These are phyloP conservation scores for Casuarina cunninghamiana DNA, from an alignment of 306 rosid genomes.

Conservation along the genomic window DNA sequence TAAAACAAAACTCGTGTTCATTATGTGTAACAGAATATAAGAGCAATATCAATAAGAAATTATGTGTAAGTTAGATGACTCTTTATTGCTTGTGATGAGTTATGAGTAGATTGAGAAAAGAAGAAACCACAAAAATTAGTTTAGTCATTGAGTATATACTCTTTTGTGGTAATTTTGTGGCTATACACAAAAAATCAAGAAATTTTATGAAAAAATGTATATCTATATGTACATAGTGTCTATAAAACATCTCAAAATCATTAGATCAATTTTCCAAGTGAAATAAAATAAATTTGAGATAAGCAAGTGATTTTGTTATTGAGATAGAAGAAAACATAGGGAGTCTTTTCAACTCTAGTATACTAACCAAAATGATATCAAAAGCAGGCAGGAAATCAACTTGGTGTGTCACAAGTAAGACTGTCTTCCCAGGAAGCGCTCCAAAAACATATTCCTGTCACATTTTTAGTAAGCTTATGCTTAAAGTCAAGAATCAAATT, in stretches of 20 bases:
- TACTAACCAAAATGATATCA: conserved; percentile 46
- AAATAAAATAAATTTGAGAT: not conserved
- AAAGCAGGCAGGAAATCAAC: conserved; percentile 60
- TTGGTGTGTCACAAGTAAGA: conserved; percentile 65
- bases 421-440: conserved; percentile 48
- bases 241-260: no score
- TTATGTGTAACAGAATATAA: not conserved
- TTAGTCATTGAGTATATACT: no score
- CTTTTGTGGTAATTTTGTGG: no score
- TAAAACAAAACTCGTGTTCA: not conserved
- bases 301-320: not conserved
- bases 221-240: no score
- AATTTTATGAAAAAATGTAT: not conserved
- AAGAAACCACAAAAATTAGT: no score
- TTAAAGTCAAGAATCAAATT: not conserved
- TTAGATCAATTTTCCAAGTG: no score
- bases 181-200: not conserved
- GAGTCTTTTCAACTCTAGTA: not conserved
- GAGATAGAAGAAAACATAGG: not conserved
- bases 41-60: not conserved
- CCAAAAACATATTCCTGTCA: conserved; percentile 55
- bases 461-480: not conserved
- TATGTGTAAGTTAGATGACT: no score
- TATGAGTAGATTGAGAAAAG: no score
- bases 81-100: no score